Evolutionary conservation across 148 eudicot species (phyloP).

Genomic region (Vaccinium myrtillus): DNA sequence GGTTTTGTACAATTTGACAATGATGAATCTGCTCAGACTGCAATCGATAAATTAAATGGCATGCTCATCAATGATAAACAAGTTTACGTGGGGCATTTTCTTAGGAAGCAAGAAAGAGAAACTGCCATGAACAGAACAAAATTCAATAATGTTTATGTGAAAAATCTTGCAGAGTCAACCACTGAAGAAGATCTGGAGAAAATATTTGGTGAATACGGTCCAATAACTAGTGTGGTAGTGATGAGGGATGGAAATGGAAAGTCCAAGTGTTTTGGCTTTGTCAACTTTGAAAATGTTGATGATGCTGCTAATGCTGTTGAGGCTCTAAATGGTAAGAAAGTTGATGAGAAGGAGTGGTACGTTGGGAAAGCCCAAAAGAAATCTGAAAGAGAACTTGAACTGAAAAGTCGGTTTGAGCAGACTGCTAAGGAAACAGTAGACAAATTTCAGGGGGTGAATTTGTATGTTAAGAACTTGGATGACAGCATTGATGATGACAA

Average conservation of each 20-base stretch:
- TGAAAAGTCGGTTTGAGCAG: constrained; percentile 57
- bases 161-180: constrained; percentile 48
- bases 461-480: constrained; percentile 65
- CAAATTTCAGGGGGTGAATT: constrained; percentile 58
- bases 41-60: constrained; percentile 55
- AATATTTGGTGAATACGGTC: constrained; percentile 52
- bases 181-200: constrained; percentile 51
- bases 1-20: constrained; percentile 65
- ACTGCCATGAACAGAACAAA: constrained; percentile 33
- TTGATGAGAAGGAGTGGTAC: constrained; percentile 64
- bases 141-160: constrained; percentile 62
- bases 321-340: constrained; percentile 52
- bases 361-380: constrained; percentile 73
- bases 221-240: constrained; percentile 56
- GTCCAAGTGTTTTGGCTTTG: constrained; percentile 67
- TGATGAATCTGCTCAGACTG: constrained; percentile 60
- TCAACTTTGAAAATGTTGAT: constrained; percentile 60
- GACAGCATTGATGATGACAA: constrained; percentile 80
- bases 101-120: constrained; percentile 67
- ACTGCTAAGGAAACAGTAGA: constrained; percentile 55
- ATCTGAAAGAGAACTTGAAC: constrained; percentile 58
- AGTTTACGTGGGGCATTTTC: constrained; percentile 65
- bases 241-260: constrained; percentile 73
- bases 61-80: constrained; percentile 70
- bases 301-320: constrained; percentile 77